phyloP scores from a whole-genome alignment of 768 basidiomycete genomes.

The Suillus weaverae region DNA sequence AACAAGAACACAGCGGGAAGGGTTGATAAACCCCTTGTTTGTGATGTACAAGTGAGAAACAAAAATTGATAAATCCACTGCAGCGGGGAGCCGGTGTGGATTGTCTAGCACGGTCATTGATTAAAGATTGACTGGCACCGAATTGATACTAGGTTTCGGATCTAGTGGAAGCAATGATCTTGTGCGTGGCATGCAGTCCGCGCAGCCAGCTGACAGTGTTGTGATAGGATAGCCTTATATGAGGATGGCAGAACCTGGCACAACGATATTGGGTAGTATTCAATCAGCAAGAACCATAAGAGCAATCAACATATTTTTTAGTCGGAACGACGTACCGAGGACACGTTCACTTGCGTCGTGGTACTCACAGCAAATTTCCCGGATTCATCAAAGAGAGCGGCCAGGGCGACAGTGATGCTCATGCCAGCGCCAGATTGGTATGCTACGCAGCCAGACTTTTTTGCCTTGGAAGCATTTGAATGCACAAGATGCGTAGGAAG shows the following conservation, averaged over 20 bases:
- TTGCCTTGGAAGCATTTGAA: constrained; percentile 45
- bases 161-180: background rate
- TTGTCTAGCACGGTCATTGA: background rate
- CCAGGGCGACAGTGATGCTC: constrained; percentile 62
- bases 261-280: background rate
- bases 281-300: too few relatives aligned
- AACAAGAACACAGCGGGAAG: background rate
- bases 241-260: background rate
- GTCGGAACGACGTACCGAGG: constrained; percentile 20
- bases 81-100: background rate
- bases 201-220: background rate
- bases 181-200: background rate
- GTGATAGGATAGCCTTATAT: background rate
- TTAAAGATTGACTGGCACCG: background rate
- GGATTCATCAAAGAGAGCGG: constrained; percentile 59
- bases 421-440: constrained; percentile 61
- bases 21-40: background rate
- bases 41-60: background rate
- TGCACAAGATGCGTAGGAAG: constrained; percentile 14
- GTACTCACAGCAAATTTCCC: constrained; percentile 25
- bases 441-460: constrained; percentile 53
- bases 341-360: background rate
- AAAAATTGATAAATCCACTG: background rate
- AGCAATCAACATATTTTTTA: background rate
- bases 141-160: background rate